Conservation (phyloP, 2,329 filamentous ascomycete genomes). For the Penicillium sumatraense region DNA sequence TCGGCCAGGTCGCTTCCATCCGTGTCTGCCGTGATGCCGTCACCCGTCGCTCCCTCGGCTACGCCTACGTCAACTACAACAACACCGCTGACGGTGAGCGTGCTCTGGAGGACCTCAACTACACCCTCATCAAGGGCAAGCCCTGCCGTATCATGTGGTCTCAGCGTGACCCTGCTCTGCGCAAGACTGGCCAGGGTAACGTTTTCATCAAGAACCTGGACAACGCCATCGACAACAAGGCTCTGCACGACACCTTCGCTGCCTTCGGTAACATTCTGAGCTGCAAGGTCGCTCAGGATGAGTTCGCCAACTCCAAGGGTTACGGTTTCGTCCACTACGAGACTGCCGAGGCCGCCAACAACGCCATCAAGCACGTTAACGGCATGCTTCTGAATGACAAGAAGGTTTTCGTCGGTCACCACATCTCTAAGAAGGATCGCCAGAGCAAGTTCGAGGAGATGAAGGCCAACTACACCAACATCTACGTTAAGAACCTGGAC, state of each 20-base stretch:
- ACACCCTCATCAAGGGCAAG: constrained; percentile 97
- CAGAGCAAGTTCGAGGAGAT: constrained; percentile 99
- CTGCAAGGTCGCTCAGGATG: constrained; percentile 99
- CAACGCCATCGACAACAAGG: constrained; percentile 99
- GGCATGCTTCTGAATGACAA: constrained; percentile 99
- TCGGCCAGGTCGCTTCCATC: constrained; percentile 97
- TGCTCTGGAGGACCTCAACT: constrained; percentile 98
- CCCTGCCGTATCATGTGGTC: constrained; percentile 99
- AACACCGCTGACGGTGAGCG: constrained; percentile 95
- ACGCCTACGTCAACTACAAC: constrained; percentile 99
- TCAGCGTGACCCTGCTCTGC: constrained; percentile 96
- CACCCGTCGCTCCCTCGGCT: constrained; percentile 96
- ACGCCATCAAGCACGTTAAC: constrained; percentile 99
- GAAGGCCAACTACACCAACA: constrained; percentile 99
- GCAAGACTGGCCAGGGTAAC: constrained; percentile 99
- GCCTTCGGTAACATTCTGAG: constrained; percentile 98
- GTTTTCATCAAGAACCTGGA: constrained; percentile 99
- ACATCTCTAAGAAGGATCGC: constrained; percentile 99
- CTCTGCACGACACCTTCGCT: constrained; percentile 97
- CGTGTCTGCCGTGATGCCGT: constrained; percentile 99
- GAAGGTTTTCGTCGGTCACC: constrained; percentile 99
- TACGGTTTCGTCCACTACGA: constrained; percentile 99
- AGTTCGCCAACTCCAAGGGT: constrained; percentile 94
- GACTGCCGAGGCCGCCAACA: constrained; percentile 93
- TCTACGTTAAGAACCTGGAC: constrained; percentile 99